Percentiles rank a stretch among this genome's conserved stretches.
Conservation (phyloP, 768 basidiomycete genomes). For the Hygrocybe coccinea region DNA sequence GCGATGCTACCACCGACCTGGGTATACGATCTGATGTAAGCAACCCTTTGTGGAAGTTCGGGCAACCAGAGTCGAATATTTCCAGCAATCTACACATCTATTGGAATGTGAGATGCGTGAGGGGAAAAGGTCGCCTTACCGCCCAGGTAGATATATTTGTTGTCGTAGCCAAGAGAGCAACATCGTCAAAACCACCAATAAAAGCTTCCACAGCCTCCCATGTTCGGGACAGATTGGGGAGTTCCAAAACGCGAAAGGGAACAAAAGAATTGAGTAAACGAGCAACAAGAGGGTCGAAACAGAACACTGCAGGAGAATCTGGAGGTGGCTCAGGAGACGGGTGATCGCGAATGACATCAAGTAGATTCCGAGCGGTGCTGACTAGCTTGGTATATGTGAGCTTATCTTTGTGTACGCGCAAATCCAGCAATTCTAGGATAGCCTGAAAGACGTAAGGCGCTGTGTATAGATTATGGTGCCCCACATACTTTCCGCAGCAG, state of each 20-base stretch:
- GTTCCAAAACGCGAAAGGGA: constrained; percentile 57
- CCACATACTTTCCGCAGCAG: constrained; percentile 51
- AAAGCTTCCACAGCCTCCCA: constrained; percentile 49
- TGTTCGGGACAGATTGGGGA: constrained; percentile 44
- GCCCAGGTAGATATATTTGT: constrained; percentile 56
- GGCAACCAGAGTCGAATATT: constrained; percentile 46
- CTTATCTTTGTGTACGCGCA: constrained; percentile 36
- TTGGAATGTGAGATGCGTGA: not conserved
- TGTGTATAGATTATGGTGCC: not conserved
- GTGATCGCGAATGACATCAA: constrained; percentile 37
- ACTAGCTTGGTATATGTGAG: constrained; percentile 37
- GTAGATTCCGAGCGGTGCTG: constrained; percentile 35
- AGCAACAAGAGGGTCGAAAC: constrained; percentile 64
- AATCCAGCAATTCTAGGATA: constrained; percentile 47
- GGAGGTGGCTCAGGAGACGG: constrained; percentile 35
- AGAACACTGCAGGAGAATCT: constrained; percentile 46
- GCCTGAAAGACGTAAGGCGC: constrained; percentile 28
- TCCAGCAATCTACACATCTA: constrained; percentile 42
- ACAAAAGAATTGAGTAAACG: constrained; percentile 64
- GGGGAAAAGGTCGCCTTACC: constrained; percentile 32
- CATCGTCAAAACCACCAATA: constrained; percentile 54
- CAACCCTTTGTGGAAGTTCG: constrained; percentile 33
- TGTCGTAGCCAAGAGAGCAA: constrained; percentile 41
- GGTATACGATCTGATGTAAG: constrained; percentile 59
- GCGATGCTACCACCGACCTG: constrained; percentile 44